phyloP scores from a whole-genome alignment of 2,329 filamentous ascomycete genomes.

The Amesomyces nigricolor region DNA sequence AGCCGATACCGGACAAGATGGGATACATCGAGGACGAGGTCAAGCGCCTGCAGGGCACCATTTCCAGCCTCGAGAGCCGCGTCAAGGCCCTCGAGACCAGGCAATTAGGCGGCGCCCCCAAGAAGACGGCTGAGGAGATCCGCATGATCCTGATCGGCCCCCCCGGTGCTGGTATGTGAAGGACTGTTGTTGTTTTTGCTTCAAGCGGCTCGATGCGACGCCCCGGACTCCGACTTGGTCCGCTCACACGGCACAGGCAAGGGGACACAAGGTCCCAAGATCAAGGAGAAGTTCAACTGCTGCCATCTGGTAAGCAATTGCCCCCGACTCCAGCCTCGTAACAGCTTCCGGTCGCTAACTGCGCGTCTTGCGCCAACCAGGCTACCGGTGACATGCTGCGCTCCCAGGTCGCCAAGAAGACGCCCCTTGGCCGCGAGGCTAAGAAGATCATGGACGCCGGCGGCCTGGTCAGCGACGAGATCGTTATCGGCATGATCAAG shows the following conservation, averaged over 20 bases:
- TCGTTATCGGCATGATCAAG: conserved; percentile 99
- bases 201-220: background rate
- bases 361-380: conserved; percentile 41
- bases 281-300: conserved; percentile 96
- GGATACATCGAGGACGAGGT: conserved; percentile 82
- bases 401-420: conserved; percentile 97
- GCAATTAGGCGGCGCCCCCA: conserved; percentile 49
- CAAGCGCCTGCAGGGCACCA: conserved; percentile 76
- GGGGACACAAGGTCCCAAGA: conserved; percentile 94
- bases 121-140: conserved; percentile 59
- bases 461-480: conserved; percentile 95
- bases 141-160: conserved; percentile 98
- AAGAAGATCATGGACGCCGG: conserved; percentile 99
- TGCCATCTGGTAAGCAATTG: conserved; percentile 78
- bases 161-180: conserved; percentile 81
- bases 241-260: conserved; percentile 60
- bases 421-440: conserved; percentile 83
- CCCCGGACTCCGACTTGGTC: conserved; percentile 7
- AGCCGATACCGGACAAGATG: conserved; percentile 53
- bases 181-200: background rate
- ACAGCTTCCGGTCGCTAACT: conserved; percentile 7
- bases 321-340: background rate
- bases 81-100: conserved; percentile 79
- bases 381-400: conserved; percentile 99
- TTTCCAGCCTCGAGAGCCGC: conserved; percentile 77